Conservation (phyloP, 164 flowering plant species). For the Aristolochia fimbriata region DNA sequence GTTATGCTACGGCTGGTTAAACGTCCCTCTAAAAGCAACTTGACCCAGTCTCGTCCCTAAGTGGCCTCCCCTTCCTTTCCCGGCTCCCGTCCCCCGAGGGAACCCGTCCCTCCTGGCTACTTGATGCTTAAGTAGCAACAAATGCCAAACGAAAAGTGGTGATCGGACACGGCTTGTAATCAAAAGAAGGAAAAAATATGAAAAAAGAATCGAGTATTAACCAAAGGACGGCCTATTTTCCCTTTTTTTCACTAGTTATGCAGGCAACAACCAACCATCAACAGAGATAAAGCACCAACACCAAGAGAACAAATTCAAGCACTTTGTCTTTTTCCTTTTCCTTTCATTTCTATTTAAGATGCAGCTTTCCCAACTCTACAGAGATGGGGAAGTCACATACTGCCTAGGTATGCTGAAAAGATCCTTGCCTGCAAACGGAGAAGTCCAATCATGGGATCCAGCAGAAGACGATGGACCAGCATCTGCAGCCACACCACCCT, state of each 20-base stretch:
- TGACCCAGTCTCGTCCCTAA: too few species aligned
- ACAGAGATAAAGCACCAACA: slow-evolving; percentile 8
- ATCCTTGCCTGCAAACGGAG: slow-evolving; percentile 61
- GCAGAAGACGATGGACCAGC: slow-evolving; percentile 13
- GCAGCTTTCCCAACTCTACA: slow-evolving; percentile 15
- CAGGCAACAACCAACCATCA: slow-evolving; percentile 5
- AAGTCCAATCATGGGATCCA: slow-evolving; percentile 58
- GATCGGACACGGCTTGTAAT: neutral
- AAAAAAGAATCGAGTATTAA: neutral
- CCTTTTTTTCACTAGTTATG: slow-evolving; percentile 2
- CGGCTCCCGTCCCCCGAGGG: too few species aligned
- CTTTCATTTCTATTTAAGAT: slow-evolving; percentile 6
- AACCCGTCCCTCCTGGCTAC: neutral
- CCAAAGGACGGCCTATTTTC: neutral
- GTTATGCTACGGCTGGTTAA: too few species aligned
- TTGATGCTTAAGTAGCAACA: neutral
- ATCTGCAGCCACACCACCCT: slow-evolving; percentile 23
- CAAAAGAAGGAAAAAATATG: neutral
- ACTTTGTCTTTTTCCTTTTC: slow-evolving; percentile 3
- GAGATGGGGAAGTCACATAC: slow-evolving; percentile 63
- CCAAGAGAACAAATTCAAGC: slow-evolving; percentile 8
- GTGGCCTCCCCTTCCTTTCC: too few species aligned
- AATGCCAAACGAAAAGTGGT: neutral
- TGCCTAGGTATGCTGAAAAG: slow-evolving; percentile 56
- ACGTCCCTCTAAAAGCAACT: too few species aligned